Evolutionary conservation across 2,329 filamentous ascomycete species (phyloP).

Genomic region (Diaporthe citri): DNA sequence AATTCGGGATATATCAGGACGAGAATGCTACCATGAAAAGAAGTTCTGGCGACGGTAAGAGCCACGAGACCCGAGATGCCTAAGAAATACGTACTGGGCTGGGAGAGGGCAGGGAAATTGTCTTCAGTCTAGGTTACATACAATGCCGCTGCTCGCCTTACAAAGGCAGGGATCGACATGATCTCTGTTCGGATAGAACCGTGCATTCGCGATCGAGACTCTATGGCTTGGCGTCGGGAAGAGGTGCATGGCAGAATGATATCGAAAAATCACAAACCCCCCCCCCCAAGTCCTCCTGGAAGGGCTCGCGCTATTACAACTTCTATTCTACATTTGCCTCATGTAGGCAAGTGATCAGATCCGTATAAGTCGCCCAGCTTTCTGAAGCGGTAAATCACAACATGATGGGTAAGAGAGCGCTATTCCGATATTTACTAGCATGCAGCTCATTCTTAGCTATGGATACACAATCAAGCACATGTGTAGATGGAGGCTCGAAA

Average conservation of each 20-base stretch:
- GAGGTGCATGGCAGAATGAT: not conserved
- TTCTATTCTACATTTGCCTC: not conserved
- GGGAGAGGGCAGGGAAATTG: not conserved
- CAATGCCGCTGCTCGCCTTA: not conserved
- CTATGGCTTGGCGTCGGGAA: not conserved
- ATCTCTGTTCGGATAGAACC: not conserved
- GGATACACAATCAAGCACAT: not conserved
- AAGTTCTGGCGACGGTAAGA: not conserved
- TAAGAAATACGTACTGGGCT: not conserved
- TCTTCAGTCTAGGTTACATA: not conserved
- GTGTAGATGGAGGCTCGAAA: too few species aligned
- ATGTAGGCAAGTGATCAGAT: not conserved
- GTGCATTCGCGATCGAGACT: not conserved
- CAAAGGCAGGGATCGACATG: not conserved
- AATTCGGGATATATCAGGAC: not conserved
- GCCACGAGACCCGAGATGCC: not conserved
- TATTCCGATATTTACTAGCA: not conserved
- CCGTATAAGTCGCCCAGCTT: too few species aligned
- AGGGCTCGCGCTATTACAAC: not conserved
- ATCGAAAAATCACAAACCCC: not conserved
- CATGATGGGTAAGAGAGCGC: not conserved
- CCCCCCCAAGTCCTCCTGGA: not conserved
- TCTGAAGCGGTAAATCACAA: too few species aligned
- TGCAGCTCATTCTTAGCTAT: not conserved
- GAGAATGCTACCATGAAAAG: not conserved